These are phyloP conservation scores for Malus hybrid DNA, from an alignment of 331 rosid species.

Conservation along the genomic window DNA sequence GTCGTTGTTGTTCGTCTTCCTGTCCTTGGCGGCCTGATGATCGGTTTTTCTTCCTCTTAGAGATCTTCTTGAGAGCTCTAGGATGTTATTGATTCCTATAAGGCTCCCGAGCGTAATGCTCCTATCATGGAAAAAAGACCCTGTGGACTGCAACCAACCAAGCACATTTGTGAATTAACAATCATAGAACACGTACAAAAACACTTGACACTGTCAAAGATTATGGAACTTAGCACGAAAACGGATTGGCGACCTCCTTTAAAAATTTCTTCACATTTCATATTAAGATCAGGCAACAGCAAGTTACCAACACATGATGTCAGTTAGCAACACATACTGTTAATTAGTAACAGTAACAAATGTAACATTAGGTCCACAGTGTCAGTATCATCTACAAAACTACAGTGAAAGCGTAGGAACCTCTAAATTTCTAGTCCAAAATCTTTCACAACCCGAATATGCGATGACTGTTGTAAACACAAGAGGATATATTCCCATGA, in stretches of 20 bases:
- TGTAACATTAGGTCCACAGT: not conserved
- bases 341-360: not conserved
- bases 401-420: not conserved
- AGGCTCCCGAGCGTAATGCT: conserved; percentile 81
- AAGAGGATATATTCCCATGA: not conserved
- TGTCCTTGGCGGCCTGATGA: conserved; percentile 17
- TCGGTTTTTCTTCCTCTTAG: conserved; percentile 44
- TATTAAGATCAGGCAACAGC: not conserved
- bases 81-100: conserved; percentile 51
- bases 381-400: not conserved
- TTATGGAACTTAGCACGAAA: not conserved
- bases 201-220: not conserved
- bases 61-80: conserved; percentile 66
- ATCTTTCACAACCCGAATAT: not conserved
- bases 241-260: not conserved
- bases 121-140: conserved; percentile 66
- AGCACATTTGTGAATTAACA: not conserved
- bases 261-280: not conserved
- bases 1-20: conserved; percentile 3
- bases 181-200: not conserved
- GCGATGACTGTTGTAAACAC: not conserved
- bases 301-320: not conserved
- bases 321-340: not conserved
- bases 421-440: not conserved
- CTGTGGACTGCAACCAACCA: conserved; percentile 48